A percentile compares a stretch with the other conserved stretches of the same genome.
Conservation (phyloP, 345 rosid genomes). For the Euphorbia peplus region DNA sequence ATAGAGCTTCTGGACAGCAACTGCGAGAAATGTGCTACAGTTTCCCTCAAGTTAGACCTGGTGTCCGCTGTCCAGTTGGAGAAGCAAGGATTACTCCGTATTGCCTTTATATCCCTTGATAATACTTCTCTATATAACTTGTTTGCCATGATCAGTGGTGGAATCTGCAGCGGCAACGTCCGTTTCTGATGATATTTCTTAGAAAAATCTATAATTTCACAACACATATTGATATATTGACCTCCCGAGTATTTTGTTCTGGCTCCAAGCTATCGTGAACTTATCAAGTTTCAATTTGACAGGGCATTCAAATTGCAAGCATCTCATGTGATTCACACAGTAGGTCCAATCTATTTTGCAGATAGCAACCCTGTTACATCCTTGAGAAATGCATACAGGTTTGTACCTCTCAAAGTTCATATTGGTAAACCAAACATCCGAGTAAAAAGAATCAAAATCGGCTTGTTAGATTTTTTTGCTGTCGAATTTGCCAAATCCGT, state of each 20-base stretch:
- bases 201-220: too few relatives aligned
- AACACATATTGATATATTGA: too few relatives aligned
- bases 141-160: not conserved
- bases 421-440: too few relatives aligned
- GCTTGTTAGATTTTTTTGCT: too few relatives aligned
- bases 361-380: conserved; percentile 50
- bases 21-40: conserved; percentile 62
- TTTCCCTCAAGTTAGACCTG: conserved; percentile 62
- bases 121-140: not conserved
- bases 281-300: not conserved
- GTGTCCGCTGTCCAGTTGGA: conserved; percentile 73
- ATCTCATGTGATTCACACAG: conserved; percentile 73
- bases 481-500: too few relatives aligned
- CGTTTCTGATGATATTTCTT: not conserved
- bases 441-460: too few relatives aligned
- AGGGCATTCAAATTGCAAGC: conserved; percentile 80
- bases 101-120: not conserved
- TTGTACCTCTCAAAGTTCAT: conserved; percentile 1
- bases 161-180: too few relatives aligned
- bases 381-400: conserved; percentile 65
- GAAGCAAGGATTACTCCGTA: conserved; percentile 89
- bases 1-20: conserved; percentile 76
- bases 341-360: conserved; percentile 66
- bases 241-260: too few relatives aligned
- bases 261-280: not conserved